Conservation (phyloP, 108 stramenopile genomes). For the Cyclotella choctawhatcheeana region DNA sequence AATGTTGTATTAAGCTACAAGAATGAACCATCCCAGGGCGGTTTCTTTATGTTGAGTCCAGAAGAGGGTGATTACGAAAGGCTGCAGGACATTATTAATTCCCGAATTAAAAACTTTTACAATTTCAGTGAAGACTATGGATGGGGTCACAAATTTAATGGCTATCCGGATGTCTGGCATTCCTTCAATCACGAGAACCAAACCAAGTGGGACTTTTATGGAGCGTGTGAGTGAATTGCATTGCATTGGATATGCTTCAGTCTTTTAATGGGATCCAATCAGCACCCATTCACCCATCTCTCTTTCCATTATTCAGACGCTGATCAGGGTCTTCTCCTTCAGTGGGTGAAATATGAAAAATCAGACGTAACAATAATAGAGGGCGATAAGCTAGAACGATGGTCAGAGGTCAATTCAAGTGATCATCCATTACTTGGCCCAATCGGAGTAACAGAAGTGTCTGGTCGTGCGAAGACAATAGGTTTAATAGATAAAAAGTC, state of each 20-base stretch:
- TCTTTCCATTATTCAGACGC: conserved; percentile 2
- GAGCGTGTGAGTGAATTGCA: not conserved
- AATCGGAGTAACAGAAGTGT: not conserved
- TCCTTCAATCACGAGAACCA: not conserved
- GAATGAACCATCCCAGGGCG: conserved; percentile 50
- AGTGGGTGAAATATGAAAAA: conserved; percentile 52
- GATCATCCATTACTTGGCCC: not conserved
- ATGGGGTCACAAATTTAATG: conserved; percentile 40
- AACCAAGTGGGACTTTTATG: conserved; percentile 57
- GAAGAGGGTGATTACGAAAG: conserved; percentile 33
- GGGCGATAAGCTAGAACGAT: not conserved
- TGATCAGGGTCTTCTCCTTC: conserved; percentile 66
- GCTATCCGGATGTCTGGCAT: conserved; percentile 21
- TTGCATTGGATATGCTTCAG: not conserved
- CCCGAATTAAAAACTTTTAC: not conserved
- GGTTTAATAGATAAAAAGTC: not conserved
- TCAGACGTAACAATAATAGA: conserved; percentile 48
- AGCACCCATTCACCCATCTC: too few relatives aligned
- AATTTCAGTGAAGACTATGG: conserved; percentile 28
- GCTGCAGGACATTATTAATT: conserved; percentile 19
- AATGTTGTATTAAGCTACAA: conserved; percentile 52
- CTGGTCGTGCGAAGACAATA: not conserved
- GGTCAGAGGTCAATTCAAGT: conserved; percentile 2
- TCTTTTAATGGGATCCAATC: too few relatives aligned
- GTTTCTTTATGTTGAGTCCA: conserved; percentile 65